A percentile compares a stretch with the other conserved stretches of the same genome.
These are phyloP conservation scores for Fomitopsis betulina DNA, from an alignment of 1,284 basidiomycete genomes.

Conservation along the genomic window DNA sequence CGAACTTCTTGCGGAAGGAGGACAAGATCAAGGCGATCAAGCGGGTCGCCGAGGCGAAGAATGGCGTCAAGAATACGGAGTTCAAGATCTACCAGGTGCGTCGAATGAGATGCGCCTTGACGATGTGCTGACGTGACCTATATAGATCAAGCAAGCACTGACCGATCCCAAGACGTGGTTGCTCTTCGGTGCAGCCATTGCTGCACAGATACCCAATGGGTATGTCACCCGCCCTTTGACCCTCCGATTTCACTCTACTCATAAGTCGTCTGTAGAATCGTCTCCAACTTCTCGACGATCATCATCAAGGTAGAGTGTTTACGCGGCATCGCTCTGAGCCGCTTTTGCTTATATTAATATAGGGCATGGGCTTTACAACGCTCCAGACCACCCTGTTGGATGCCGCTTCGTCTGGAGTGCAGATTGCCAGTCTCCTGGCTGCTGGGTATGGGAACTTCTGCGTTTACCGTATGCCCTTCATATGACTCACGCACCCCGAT, in stretches of 20 bases:
- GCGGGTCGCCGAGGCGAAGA: constrained; percentile 72
- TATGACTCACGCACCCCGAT: background rate
- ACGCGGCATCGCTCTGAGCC: background rate
- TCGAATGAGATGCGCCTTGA: constrained; percentile 3
- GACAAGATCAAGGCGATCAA: constrained; percentile 60
- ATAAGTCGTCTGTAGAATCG: constrained; percentile 6
- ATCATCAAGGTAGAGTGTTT: constrained; percentile 17
- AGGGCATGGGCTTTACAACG: constrained; percentile 19
- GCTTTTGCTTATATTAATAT: background rate
- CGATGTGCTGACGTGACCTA: background rate
- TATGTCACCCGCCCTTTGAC: constrained; percentile 13
- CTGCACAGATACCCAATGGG: constrained; percentile 29
- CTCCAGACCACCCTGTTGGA: constrained; percentile 18
- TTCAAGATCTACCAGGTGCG: constrained; percentile 70
- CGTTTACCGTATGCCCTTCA: background rate
- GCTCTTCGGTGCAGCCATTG: constrained; percentile 45
- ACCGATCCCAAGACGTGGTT: constrained; percentile 69
- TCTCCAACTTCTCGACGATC: constrained; percentile 19
- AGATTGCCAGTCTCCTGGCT: constrained; percentile 12
- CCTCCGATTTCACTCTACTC: background rate
- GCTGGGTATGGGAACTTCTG: constrained; percentile 12
- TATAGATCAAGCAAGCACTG: constrained; percentile 62
- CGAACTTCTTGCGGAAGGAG: constrained; percentile 60
- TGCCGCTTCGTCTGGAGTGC: constrained; percentile 14
- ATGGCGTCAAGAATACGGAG: constrained; percentile 66